Evolutionary conservation across 331 rosid species (phyloP).

Genomic region (Cucumis variabilis): DNA sequence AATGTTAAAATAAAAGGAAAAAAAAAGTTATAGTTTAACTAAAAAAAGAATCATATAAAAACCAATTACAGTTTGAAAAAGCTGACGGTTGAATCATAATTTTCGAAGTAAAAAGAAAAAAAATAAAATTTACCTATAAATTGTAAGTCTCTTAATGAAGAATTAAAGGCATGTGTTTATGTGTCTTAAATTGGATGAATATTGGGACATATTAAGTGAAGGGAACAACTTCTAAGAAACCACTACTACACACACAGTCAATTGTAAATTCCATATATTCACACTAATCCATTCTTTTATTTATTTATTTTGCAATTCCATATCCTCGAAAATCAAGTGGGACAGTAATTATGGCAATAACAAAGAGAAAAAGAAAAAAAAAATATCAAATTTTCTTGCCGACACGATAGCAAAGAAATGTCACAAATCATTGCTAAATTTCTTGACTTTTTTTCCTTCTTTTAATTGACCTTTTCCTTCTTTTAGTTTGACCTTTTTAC

Average conservation of each 20-base stretch:
- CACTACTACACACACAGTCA: background rate
- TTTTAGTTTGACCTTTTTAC: background rate
- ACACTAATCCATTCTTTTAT: background rate
- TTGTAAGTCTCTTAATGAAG: too few relatives aligned
- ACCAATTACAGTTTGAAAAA: too few relatives aligned
- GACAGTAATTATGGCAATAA: background rate
- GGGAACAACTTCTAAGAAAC: background rate
- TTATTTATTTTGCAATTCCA: background rate
- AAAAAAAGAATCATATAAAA: too few relatives aligned
- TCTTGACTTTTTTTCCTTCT: background rate
- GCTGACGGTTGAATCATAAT: too few relatives aligned
- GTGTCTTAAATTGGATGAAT: background rate
- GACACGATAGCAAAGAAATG: slow-evolving; percentile 4
- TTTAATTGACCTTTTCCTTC: background rate
- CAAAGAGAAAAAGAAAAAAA: too few relatives aligned
- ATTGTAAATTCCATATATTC: background rate
- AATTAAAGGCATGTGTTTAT: background rate
- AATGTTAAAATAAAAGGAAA: too few relatives aligned
- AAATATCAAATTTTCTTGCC: background rate
- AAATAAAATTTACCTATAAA: too few relatives aligned
- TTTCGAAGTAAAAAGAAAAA: too few relatives aligned
- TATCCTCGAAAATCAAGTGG: background rate
- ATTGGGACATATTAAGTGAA: background rate
- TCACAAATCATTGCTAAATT: slow-evolving; percentile 19
- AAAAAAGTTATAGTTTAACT: too few relatives aligned